phyloP scores from a whole-genome alignment of 805 yeast genomes.

The Candida pini region DNA sequence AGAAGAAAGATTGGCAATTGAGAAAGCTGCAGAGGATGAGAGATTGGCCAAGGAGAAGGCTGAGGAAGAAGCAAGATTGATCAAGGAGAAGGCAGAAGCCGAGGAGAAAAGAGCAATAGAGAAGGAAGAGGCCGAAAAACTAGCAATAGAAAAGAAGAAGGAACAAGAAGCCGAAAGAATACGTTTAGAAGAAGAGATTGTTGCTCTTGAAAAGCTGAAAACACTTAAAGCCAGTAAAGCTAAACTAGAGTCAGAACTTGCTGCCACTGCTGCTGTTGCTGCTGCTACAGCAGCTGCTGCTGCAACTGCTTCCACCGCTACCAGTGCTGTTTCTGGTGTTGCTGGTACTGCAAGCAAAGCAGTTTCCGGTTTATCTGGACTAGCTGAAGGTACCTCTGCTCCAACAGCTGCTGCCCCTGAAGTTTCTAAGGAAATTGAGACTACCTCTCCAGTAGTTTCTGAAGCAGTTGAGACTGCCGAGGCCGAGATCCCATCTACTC shows the following conservation, averaged over 20 bases:
- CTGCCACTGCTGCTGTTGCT: slow-evolving; percentile 14
- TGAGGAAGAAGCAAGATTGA: slow-evolving; percentile 18
- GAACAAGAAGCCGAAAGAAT: slow-evolving; percentile 26
- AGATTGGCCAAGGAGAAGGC: slow-evolving; percentile 32
- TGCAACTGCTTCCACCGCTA: slow-evolving; percentile 11
- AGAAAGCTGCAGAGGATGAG: slow-evolving; percentile 21
- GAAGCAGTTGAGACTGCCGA: slow-evolving; percentile 12
- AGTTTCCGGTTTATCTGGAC: slow-evolving; percentile 20
- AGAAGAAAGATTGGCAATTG: slow-evolving; percentile 18
- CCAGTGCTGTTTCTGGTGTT: slow-evolving; percentile 11
- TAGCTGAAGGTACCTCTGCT: slow-evolving; percentile 17
- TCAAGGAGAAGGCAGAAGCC: slow-evolving; percentile 18
- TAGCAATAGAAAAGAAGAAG: slow-evolving; percentile 30
- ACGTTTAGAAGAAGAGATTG: no score
- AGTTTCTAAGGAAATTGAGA: no score
- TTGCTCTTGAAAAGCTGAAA: slow-evolving; percentile 35
- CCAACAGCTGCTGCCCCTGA: slow-evolving; percentile 5
- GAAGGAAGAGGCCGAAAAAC: slow-evolving; percentile 16
- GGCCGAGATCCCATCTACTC: slow-evolving; percentile 6
- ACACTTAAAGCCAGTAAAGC: slow-evolving; percentile 35
- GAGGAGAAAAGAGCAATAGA: slow-evolving; percentile 13
- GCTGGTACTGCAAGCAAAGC: slow-evolving; percentile 25
- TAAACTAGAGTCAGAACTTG: slow-evolving; percentile 27
- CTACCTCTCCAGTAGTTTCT: slow-evolving; percentile 19
- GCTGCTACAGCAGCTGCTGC: slow-evolving; percentile 21